phyloP scores from a whole-genome alignment of 2,329 filamentous ascomycete species.

The Cladosporium colombiae region DNA sequence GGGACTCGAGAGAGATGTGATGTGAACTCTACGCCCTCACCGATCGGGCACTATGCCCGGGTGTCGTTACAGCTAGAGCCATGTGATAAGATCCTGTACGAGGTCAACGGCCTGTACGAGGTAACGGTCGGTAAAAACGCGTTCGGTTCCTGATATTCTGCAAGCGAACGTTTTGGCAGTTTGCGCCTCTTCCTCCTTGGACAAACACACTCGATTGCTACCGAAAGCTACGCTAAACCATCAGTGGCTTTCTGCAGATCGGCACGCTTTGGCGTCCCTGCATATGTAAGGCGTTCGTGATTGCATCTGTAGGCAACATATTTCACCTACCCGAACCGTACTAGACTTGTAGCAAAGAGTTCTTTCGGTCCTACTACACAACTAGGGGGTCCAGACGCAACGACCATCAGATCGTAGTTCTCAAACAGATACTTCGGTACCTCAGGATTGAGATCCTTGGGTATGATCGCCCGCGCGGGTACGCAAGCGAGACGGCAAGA shows the following conservation, averaged over 20 bases:
- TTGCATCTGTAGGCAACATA: neutral
- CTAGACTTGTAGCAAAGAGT: neutral
- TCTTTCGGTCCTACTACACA: neutral
- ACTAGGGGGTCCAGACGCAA: neutral
- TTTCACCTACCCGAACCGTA: neutral
- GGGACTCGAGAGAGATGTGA: neutral
- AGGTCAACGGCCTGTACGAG: neutral
- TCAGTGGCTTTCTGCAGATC: slow-evolving; percentile 14
- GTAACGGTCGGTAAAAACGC: neutral
- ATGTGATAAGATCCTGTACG: neutral
- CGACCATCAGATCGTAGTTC: neutral
- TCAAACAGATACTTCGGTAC: neutral
- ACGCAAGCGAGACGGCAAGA: slow-evolving; percentile 9
- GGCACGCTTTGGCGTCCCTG: slow-evolving; percentile 9
- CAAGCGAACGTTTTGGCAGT: neutral
- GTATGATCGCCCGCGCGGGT: slow-evolving; percentile 11
- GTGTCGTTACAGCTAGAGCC: neutral
- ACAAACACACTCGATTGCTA: neutral
- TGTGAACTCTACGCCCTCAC: neutral
- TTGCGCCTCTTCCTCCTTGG: neutral
- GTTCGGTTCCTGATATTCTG: neutral
- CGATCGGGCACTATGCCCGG: neutral
- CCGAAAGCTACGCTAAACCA: slow-evolving; percentile 2
- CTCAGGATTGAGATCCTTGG: slow-evolving; percentile 13
- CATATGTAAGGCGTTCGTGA: slow-evolving; percentile 3